Conservation (phyloP, 768 basidiomycete genomes). For the Boletus speciosus region DNA sequence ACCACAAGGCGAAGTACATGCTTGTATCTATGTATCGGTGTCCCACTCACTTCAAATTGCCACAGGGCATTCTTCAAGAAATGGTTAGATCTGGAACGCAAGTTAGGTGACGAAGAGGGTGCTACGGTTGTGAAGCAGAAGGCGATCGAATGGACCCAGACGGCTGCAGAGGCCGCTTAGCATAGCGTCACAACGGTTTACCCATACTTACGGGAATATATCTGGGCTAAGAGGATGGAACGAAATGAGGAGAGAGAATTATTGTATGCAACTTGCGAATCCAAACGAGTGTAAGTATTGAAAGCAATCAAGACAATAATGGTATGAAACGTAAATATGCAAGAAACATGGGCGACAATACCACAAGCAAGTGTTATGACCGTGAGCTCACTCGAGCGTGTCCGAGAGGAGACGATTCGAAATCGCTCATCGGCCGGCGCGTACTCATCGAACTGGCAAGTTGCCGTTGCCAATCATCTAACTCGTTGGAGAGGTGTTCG, state of each 20-base stretch:
- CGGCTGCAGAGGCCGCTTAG: conserved; percentile 36
- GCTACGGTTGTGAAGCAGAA: conserved; percentile 77
- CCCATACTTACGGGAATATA: conserved; percentile 32
- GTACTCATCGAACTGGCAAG: conserved; percentile 75
- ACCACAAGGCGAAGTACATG: conserved; percentile 92
- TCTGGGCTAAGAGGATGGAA: conserved; percentile 32
- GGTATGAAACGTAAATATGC: conserved; percentile 37
- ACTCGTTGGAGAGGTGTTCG: conserved; percentile 73
- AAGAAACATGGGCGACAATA: conserved; percentile 18
- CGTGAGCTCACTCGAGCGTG: conserved; percentile 62
- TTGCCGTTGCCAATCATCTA: conserved; percentile 86
- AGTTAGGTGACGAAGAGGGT: conserved; percentile 84
- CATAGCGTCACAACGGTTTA: conserved; percentile 11
- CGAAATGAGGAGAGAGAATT: conserved; percentile 32
- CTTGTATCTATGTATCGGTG: not conserved
- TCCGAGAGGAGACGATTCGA: conserved; percentile 53
- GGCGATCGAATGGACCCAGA: conserved; percentile 89
- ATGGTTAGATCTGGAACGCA: conserved; percentile 86
- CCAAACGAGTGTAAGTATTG: conserved; percentile 54
- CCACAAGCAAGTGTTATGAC: conserved; percentile 34
- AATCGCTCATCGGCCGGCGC: conserved; percentile 68
- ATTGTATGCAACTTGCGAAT: conserved; percentile 41
- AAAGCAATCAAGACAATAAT: conserved; percentile 36
- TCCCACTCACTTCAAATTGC: conserved; percentile 13
- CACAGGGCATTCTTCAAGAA: conserved; percentile 93